Conservation (phyloP, 306 rosid species). For the Sesbania bispinosa region DNA sequence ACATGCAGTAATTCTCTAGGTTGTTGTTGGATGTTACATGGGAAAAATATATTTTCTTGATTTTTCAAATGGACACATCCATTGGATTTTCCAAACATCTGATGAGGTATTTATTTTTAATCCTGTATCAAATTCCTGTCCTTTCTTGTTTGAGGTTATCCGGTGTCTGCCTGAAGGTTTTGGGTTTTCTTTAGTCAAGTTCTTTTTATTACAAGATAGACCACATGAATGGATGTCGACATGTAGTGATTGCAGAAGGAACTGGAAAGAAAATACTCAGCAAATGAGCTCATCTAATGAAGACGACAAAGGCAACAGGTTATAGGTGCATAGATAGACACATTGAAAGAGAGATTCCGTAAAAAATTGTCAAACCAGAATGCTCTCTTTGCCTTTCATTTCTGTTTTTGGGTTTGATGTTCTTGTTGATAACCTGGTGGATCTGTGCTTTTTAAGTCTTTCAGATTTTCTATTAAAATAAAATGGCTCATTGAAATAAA, state of each 20-base stretch:
- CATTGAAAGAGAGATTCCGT: neutral
- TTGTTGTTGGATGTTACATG: constrained; percentile 88
- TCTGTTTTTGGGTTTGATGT: too few species aligned
- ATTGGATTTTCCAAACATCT: constrained; percentile 80
- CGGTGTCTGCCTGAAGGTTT: constrained; percentile 4
- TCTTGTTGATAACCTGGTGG: too few species aligned
- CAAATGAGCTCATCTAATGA: neutral
- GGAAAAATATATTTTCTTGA: constrained; percentile 88
- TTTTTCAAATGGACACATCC: constrained; percentile 55
- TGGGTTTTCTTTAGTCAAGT: neutral
- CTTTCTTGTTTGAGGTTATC: constrained; percentile 26
- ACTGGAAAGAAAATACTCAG: neutral
- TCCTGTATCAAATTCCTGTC: neutral
- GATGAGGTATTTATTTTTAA: constrained; percentile 65
- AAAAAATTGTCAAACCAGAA: neutral
- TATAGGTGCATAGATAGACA: neutral
- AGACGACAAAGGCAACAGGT: neutral
- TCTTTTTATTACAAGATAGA: neutral
- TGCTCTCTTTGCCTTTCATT: neutral
- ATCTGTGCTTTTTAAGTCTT: too few species aligned
- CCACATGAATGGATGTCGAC: constrained; percentile 9
- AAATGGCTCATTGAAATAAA: too few species aligned
- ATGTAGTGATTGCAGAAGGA: constrained; percentile 1
- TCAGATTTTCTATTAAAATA: too few species aligned
- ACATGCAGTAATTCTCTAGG: constrained; percentile 42